Base-by-base conservation (phyloP, 371 early-diverging fungal genomes). In the Saksenaea vasiformis region DNA sequence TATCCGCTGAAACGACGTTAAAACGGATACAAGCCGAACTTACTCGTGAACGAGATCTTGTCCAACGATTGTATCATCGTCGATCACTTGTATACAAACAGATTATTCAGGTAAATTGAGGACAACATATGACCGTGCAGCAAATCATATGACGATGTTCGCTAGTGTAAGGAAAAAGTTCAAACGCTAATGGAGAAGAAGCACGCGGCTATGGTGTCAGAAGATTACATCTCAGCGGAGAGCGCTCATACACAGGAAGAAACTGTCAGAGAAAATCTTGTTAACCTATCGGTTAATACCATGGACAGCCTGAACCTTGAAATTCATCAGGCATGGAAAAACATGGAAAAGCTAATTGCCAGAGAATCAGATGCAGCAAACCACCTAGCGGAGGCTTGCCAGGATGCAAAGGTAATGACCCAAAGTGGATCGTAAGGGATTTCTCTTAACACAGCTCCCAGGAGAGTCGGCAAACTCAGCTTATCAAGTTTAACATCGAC, bases 11-110 rank as follows among this genome's bases (percentile, higher is more conserved):
- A 27, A 60, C 64, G 0, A 64, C 60, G 17, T 64, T 55, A 60
- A 68, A 60, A 39, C 56, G 68, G n/a, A 55, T 68, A n/a, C 64
- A 60, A 31, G 68, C 68, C 7, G 64, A 68, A 35, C 55, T 60
- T 54, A 54, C 56, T 5, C 63, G 61, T n/a, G 56, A 68, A 41
- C 53, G 43, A 22, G 56, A 59, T 17, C 22, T 60, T 14, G 9
- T 64, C 15, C 56, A 63, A 54, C 68, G 68, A 26, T 53, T 43
- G 28, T 68, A 68, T 44, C n/a, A 64, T 8, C 64, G 63, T 5
- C 60, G 64, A 10, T 34, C 22, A 4, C 58, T 56, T 34, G 47
- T 64, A 5, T 54, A 64, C 26, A 27, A 63, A 56, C 68, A 68
- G 36, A 38, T 64, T 1, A 54, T 37, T 26, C 54, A 68, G 53